Base-by-base conservation (phyloP, 257 asterid species). In the Ocimum tenuiflorum region DNA sequence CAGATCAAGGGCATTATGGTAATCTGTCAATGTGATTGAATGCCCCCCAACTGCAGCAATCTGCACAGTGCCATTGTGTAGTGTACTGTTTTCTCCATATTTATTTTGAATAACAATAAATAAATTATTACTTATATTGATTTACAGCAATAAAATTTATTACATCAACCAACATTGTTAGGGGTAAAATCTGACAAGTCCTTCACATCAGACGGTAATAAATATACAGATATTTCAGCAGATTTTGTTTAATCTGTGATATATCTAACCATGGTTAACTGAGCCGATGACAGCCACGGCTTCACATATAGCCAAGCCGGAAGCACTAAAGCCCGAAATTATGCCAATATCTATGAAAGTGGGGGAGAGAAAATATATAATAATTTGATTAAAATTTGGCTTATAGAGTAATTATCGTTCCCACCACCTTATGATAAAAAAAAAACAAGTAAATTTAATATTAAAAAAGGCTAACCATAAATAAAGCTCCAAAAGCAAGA, bases 401-500 rank as follows among this genome's bases (percentile, higher is more conserved):
- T 75, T 70, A 50, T 46, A 61, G 31, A 27, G 31, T 27, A 27
- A 27, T 27, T 27, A 27, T 27, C 31, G 4, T 27, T 27, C 31
- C 31, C 31, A 27, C 31, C 31, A 27, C 63, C 61, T 27, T 27
- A 29, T 27, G 45, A 35, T 53, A 41, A 56, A 22, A 70, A 73
- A 7, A 22, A 70, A 73, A 7, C 3, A 52, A 20, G 35, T 19
- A 12, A 19, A 19, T 20, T 49, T n/a, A 31, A 13, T 12, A 31
- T 35, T 64, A 52, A 76, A 71, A 58, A 58, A 47, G 56, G 52
- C 46, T 39, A 60, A 43, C 77, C 71, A 76, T 71, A 76, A 81
- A 79, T 73, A 79, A 75, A 73, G 74, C 64, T 29, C 66, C 73
- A 56, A 73, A 73, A 70, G 77, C 74, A 56, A 73, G 62, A 69